Conservation (phyloP, 2,329 filamentous ascomycete genomes). For the Xylaria digitata region DNA sequence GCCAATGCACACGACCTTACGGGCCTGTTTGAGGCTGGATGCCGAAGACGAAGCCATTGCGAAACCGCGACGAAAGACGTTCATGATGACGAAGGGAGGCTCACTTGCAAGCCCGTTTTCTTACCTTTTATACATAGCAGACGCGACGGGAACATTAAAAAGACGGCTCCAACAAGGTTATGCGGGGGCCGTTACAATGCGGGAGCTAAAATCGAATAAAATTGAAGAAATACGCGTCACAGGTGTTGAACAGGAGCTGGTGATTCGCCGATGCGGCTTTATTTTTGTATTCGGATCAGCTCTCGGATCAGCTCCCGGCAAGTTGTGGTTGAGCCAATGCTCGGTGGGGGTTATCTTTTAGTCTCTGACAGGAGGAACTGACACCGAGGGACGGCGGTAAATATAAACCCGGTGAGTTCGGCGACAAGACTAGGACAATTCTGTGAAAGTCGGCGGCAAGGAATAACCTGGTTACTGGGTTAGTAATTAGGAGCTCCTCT, state of each 20-base stretch:
- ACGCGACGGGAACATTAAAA: constrained; percentile 11
- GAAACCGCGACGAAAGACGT: constrained; percentile 52
- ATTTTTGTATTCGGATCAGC: constrained; percentile 31
- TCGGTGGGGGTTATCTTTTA: constrained; percentile 15
- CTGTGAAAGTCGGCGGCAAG: constrained; percentile 18
- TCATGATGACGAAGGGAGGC: constrained; percentile 43
- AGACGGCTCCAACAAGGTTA: constrained; percentile 10
- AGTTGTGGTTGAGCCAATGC: constrained; percentile 22
- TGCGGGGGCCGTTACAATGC: constrained; percentile 17
- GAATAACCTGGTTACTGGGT: not conserved
- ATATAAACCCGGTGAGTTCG: constrained; percentile 29
- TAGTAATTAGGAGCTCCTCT: not conserved
- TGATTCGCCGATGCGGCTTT: constrained; percentile 38
- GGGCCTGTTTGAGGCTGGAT: constrained; percentile 63
- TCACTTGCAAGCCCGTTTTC: constrained; percentile 1
- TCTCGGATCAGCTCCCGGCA: constrained; percentile 29
- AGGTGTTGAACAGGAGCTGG: constrained; percentile 19
- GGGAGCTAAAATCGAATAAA: constrained; percentile 2
- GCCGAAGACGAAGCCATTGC: constrained; percentile 54
- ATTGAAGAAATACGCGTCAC: constrained; percentile 17
- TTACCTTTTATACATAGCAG: constrained; percentile 21
- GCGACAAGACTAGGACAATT: constrained; percentile 29
- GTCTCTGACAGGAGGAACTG: constrained; percentile 7
- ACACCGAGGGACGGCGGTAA: constrained; percentile 22
- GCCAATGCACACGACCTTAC: constrained; percentile 91